Evolutionary conservation across 202 grass and related monocot genomes (phyloP).

Genomic region (Brachypodium distachyon): DNA sequence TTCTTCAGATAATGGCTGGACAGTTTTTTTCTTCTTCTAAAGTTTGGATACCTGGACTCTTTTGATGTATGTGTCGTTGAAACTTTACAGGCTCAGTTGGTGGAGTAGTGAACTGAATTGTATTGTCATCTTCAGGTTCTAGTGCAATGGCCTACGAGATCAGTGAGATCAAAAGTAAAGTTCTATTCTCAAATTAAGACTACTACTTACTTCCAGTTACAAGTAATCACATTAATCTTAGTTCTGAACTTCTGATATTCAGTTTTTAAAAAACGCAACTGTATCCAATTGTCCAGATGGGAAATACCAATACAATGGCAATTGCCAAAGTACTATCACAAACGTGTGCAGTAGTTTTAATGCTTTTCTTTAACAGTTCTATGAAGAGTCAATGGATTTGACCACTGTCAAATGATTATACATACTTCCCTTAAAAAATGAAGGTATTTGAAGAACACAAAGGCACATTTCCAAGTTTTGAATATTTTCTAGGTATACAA

Average conservation of each 20-base stretch:
- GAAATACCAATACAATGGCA: background rate
- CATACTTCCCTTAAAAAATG: background rate
- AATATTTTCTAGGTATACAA: background rate
- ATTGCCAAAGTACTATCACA: background rate
- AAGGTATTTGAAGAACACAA: background rate
- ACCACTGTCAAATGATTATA: background rate
- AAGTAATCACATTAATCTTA: background rate
- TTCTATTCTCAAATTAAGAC: conserved; percentile 18
- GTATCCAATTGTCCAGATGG: background rate
- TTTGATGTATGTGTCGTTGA: background rate
- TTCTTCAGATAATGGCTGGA: background rate
- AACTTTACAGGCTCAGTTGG: conserved; percentile 25
- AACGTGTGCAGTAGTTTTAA: background rate
- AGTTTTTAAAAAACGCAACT: background rate
- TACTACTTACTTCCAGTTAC: conserved; percentile 15
- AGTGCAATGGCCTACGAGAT: conserved; percentile 74
- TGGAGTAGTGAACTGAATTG: background rate
- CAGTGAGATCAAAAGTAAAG: conserved; percentile 89
- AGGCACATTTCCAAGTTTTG: background rate
- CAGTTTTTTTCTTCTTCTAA: background rate
- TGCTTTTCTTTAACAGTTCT: background rate
- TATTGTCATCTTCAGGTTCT: conserved; percentile 20
- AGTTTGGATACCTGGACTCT: background rate
- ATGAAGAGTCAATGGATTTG: background rate
- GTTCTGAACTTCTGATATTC: background rate